These are phyloP conservation scores for Aspergillus sclerotioniger DNA, from an alignment of 495 filamentous ascomycete species.

Conservation along the genomic window DNA sequence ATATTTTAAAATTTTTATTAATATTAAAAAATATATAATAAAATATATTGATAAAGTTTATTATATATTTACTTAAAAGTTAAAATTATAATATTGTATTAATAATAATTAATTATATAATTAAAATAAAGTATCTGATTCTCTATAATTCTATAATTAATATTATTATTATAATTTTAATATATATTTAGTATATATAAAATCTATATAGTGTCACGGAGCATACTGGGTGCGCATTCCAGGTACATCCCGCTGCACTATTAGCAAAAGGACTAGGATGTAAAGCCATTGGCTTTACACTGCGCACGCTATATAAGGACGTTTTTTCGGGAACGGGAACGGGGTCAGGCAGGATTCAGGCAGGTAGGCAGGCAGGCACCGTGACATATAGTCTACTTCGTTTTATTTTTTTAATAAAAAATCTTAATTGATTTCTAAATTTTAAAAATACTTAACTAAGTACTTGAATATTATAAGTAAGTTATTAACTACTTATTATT, in stretches of 20 bases:
- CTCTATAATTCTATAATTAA: not conserved
- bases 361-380: too few relatives aligned
- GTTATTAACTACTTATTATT: not conserved
- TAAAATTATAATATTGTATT: not conserved
- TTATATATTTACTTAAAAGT: not conserved
- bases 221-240: too few relatives aligned
- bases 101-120: not conserved
- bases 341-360: too few relatives aligned
- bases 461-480: not conserved
- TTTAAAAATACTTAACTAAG: too few relatives aligned
- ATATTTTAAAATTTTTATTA: conserved; percentile 1
- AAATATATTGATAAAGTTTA: conserved; percentile 2
- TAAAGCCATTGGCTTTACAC: too few relatives aligned
- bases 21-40: not conserved
- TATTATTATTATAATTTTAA: not conserved
- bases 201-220: too few relatives aligned
- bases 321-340: too few relatives aligned
- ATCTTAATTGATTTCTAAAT: not conserved
- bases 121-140: not conserved
- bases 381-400: not conserved
- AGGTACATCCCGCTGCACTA: too few relatives aligned
- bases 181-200: conserved; percentile 1
- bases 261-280: too few relatives aligned
- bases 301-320: too few relatives aligned
- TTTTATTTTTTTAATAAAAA: not conserved